Percentiles rank a stretch among this genome's conserved stretches.
phyloP scores from a whole-genome alignment of 768 basidiomycete genomes.

The Asterophora parasitica region DNA sequence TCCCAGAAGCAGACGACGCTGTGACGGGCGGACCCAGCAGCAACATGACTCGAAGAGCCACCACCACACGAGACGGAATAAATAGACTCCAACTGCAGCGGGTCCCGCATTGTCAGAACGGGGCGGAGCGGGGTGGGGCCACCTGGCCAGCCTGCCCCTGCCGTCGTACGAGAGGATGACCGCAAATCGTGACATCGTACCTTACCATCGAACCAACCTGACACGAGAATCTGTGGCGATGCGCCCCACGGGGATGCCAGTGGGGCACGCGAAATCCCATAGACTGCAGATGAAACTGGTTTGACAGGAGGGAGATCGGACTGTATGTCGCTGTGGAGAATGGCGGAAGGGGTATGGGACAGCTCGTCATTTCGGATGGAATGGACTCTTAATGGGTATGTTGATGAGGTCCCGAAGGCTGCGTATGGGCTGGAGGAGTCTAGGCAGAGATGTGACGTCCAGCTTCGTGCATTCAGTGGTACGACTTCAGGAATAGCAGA shows the following conservation, averaged over 20 bases:
- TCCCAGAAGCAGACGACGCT: slow-evolving; percentile 83
- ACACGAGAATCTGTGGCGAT: slow-evolving; percentile 66
- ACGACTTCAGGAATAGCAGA: slow-evolving; percentile 26
- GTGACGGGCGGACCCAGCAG: slow-evolving; percentile 74
- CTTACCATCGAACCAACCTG: slow-evolving; percentile 79
- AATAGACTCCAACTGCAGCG: slow-evolving; percentile 67
- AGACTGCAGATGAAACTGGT: slow-evolving; percentile 53
- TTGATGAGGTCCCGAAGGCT: slow-evolving; percentile 62
- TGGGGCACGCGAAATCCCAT: slow-evolving; percentile 61
- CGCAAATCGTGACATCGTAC: slow-evolving; percentile 77
- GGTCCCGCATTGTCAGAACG: slow-evolving; percentile 58
- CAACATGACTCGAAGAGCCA: slow-evolving; percentile 58
- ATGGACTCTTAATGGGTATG: slow-evolving; percentile 55
- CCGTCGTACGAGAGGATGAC: slow-evolving; percentile 28
- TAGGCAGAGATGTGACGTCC: slow-evolving; percentile 56
- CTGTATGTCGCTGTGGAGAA: slow-evolving; percentile 37
- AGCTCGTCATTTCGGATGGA: slow-evolving; percentile 43
- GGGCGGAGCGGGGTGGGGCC: slow-evolving; percentile 43
- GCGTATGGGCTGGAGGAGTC: slow-evolving; percentile 53
- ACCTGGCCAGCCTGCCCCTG: slow-evolving; percentile 1
- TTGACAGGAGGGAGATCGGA: slow-evolving; percentile 16
- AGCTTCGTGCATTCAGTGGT: slow-evolving; percentile 50
- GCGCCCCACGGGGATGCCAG: slow-evolving; percentile 62
- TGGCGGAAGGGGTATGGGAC: slow-evolving; percentile 41
- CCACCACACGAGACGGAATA: slow-evolving; percentile 76